These are phyloP conservation scores for Cylindrodendrum hubeiense DNA, from an alignment of 2,329 filamentous ascomycete genomes.

Conservation along the genomic window DNA sequence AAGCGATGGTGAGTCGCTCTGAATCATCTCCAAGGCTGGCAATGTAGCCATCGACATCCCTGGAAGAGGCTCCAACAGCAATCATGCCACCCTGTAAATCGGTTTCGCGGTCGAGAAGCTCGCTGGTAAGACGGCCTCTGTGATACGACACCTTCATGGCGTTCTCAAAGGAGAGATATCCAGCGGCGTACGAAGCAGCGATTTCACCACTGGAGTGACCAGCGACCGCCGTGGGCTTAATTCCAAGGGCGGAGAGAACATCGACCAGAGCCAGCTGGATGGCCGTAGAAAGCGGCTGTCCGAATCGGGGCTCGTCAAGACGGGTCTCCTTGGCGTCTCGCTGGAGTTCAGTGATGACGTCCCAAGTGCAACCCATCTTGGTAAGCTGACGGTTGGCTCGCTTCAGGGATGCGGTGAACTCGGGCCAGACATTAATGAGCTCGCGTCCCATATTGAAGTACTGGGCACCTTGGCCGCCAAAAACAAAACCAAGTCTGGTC, in stretches of 20 bases:
- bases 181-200: conserved; percentile 51
- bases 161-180: conserved; percentile 38
- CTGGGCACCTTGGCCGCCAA: conserved; percentile 55
- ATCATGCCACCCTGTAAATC: conserved; percentile 45
- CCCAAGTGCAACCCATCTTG: conserved; percentile 22
- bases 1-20: conserved; percentile 33
- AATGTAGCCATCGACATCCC: conserved; percentile 19
- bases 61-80: conserved; percentile 44
- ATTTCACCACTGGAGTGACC: conserved; percentile 57
- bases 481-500: conserved; percentile 44
- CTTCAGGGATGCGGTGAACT: conserved; percentile 34
- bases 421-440: conserved; percentile 36
- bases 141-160: conserved; percentile 49
- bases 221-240: conserved; percentile 45
- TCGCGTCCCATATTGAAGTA: conserved; percentile 50
- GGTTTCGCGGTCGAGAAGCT: conserved; percentile 16
- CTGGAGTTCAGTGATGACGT: conserved; percentile 29
- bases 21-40: conserved; percentile 8
- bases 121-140: conserved; percentile 26
- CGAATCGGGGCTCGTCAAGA: conserved; percentile 40
- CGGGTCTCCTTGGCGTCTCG: conserved; percentile 25
- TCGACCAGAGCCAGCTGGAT: conserved; percentile 57
- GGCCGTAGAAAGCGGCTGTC: conserved; percentile 56
- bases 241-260: conserved; percentile 44
- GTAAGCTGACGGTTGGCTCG: conserved; percentile 3